Evolutionary conservation across 2,329 filamentous ascomycete species (phyloP).

Genomic region (Grosmannia serpens): DNA sequence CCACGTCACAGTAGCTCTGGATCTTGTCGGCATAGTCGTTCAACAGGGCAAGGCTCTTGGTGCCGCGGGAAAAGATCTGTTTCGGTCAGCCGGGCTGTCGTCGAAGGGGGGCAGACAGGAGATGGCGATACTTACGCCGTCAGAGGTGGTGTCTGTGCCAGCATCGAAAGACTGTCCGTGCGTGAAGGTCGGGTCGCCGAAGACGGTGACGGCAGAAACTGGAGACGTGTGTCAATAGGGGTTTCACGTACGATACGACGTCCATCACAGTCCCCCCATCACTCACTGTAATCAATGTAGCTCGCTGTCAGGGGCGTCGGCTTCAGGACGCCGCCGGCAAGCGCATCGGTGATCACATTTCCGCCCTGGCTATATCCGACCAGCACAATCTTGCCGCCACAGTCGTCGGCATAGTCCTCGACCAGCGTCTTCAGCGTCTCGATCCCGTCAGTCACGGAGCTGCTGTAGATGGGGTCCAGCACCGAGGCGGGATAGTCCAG

Average conservation of each 20-base stretch:
- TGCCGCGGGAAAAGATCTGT: constrained; percentile 7
- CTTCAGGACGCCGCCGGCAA: constrained; percentile 5
- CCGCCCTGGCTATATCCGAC: constrained; percentile 5
- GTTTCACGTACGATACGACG: background rate
- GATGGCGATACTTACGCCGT: background rate
- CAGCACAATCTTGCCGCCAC: constrained; percentile 4
- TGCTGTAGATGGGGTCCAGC: constrained; percentile 3
- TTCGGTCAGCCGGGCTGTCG: background rate
- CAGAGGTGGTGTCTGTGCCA: constrained; percentile 2
- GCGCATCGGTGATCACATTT: constrained; percentile 5
- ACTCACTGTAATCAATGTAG: constrained; percentile 2
- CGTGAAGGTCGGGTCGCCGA: constrained; percentile 6
- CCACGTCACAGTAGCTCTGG: constrained; percentile 16
- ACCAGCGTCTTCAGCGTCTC: background rate
- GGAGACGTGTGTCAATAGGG: too few relatives aligned
- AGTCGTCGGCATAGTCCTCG: constrained; percentile 3
- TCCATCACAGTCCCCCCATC: accelerated
- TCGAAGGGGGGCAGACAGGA: background rate
- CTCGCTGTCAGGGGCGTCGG: constrained; percentile 1
- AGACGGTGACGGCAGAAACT: constrained; percentile 5
- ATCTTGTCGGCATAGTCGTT: constrained; percentile 14
- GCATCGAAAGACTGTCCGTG: constrained; percentile 2
- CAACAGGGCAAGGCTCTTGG: constrained; percentile 10
- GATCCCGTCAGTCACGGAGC: constrained; percentile 4
- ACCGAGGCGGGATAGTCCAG: constrained; percentile 4